Evolutionary conservation across 108 stramenopile species (phyloP).

Genomic region (Fistulifera pelliculosa): DNA sequence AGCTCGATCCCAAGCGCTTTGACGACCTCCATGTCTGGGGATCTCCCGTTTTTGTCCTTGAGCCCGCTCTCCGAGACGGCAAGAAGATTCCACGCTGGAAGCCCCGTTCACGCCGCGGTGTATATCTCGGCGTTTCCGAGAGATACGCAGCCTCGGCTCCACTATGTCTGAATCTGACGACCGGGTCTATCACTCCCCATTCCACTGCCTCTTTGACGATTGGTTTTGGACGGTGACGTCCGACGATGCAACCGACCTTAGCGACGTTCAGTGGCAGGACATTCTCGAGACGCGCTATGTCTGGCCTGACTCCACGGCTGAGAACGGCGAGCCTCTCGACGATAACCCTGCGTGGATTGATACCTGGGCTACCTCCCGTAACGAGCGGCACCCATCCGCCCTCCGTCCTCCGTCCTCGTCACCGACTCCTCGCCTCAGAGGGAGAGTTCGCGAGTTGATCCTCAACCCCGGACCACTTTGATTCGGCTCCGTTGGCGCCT

Average conservation of each 20-base stretch:
- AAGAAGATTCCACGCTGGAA: slow-evolving; percentile 25
- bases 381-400: too few relatives aligned
- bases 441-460: too few relatives aligned
- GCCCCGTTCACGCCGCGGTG: slow-evolving; percentile 10
- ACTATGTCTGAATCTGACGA: slow-evolving; percentile 15
- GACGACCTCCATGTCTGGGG: slow-evolving; percentile 26
- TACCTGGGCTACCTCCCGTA: too few relatives aligned
- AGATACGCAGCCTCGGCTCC: slow-evolving; percentile 20
- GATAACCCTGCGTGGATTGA: too few relatives aligned
- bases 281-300: neutral
- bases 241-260: neutral
- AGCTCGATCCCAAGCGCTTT: neutral
- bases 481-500: too few relatives aligned
- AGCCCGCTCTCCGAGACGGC: slow-evolving; percentile 11
- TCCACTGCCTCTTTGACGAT: slow-evolving; percentile 36
- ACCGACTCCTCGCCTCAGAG: too few relatives aligned
- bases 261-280: slow-evolving; percentile 5
- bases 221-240: slow-evolving; percentile 15
- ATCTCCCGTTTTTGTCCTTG: slow-evolving; percentile 23
- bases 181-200: slow-evolving; percentile 20
- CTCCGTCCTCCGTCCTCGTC: too few relatives aligned
- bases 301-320: too few relatives aligned
- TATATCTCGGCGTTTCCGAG: slow-evolving; percentile 13
- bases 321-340: too few relatives aligned
- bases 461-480: too few relatives aligned